Percentiles rank a stretch among this genome's conserved stretches.
These are phyloP conservation scores for Tolypocladium sp. DNA, from an alignment of 2,329 filamentous ascomycete genomes.

Conservation along the genomic window DNA sequence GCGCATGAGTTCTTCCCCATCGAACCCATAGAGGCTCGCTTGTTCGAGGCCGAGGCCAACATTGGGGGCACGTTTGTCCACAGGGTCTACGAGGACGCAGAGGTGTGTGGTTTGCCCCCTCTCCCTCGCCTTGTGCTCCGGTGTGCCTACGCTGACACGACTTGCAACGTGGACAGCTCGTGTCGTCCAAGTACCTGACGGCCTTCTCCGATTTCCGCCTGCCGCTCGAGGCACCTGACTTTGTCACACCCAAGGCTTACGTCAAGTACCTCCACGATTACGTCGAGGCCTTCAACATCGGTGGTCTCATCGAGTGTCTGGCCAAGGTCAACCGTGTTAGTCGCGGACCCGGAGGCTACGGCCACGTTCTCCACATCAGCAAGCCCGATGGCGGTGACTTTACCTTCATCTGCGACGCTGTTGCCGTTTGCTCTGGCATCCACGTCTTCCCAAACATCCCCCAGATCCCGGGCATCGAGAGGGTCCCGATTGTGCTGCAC, in stretches of 20 bases:
- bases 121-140: not conserved
- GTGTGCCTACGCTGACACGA: not conserved
- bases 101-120: constrained; percentile 15
- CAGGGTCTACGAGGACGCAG: constrained; percentile 37
- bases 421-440: constrained; percentile 35
- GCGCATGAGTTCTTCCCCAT: constrained; percentile 27
- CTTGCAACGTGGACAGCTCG: constrained; percentile 20
- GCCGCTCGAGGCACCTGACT: constrained; percentile 30
- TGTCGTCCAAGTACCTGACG: constrained; percentile 40
- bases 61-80: constrained; percentile 39
- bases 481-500: constrained; percentile 27
- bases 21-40: constrained; percentile 26
- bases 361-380: constrained; percentile 8
- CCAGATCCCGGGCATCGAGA: constrained; percentile 26
- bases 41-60: constrained; percentile 34
- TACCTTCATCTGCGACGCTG: constrained; percentile 30
- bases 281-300: constrained; percentile 26
- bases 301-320: constrained; percentile 23
- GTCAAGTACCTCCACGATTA: constrained; percentile 34
- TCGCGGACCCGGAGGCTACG: constrained; percentile 3
- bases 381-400: not conserved
- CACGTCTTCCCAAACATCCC: constrained; percentile 32
- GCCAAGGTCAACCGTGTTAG: constrained; percentile 20
- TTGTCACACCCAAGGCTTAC: constrained; percentile 29
- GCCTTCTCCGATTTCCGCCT: constrained; percentile 40